These are phyloP conservation scores for Mucor plumbeus DNA, from an alignment of 371 early-diverging fungal genomes.

Conservation along the genomic window DNA sequence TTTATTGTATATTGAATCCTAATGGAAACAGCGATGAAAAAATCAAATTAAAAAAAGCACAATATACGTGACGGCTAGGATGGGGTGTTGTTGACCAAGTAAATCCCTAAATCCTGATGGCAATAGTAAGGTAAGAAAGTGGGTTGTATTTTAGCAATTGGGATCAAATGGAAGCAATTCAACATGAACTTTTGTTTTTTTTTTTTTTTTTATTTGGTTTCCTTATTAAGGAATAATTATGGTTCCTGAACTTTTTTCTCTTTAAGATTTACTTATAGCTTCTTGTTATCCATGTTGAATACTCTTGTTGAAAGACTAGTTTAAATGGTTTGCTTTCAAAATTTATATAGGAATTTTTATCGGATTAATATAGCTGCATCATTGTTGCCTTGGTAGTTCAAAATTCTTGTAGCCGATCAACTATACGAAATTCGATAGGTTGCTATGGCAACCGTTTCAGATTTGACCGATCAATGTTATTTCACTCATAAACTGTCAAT, in stretches of 20 bases:
- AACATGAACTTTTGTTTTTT: background rate
- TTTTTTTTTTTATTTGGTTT: slow-evolving; percentile 3
- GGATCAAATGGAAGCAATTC: background rate
- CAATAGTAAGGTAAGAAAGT: background rate
- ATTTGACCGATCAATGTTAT: too few species aligned
- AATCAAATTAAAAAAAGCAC: slow-evolving; percentile 1
- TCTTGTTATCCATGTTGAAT: background rate
- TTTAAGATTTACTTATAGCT: background rate
- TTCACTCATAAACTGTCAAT: too few species aligned
- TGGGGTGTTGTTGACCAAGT: background rate
- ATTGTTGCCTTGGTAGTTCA: too few species aligned
- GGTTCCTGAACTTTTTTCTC: background rate
- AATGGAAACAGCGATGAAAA: background rate
- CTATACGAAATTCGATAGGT: too few species aligned
- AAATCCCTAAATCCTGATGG: background rate
- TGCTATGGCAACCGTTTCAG: too few species aligned
- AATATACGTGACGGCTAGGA: slow-evolving; percentile 1
- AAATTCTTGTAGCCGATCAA: too few species aligned
- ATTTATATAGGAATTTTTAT: too few species aligned
- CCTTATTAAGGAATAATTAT: slow-evolving; percentile 1
- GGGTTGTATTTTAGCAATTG: slow-evolving; percentile 3
- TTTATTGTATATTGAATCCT: background rate
- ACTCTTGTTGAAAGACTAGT: background rate
- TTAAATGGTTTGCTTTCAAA: too few species aligned
- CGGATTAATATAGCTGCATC: too few species aligned